Conservation (phyloP, 768 basidiomycete genomes). For the Tulasnella sp. region DNA sequence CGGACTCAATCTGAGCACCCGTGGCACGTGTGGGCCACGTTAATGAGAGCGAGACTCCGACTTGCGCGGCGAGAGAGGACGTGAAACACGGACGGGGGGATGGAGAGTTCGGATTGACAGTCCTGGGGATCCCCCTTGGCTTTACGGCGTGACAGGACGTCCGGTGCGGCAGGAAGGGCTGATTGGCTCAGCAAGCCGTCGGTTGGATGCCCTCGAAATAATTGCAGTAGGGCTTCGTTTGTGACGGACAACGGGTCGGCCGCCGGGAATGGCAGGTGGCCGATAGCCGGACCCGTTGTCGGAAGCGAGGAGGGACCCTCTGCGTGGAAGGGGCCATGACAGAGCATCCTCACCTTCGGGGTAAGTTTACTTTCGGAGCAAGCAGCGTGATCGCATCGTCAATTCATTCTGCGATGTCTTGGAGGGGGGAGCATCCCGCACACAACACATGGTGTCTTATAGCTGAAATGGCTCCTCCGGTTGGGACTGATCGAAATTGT, state of each 20-base stretch:
- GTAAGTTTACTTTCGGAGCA: neutral
- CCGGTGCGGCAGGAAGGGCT: neutral
- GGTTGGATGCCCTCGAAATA: neutral
- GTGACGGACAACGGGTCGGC: neutral
- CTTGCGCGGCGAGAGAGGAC: too few relatives aligned
- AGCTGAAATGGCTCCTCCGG: slow-evolving; percentile 1
- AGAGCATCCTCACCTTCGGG: neutral
- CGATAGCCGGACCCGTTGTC: neutral
- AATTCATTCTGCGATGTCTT: slow-evolving; percentile 8
- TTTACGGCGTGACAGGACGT: neutral
- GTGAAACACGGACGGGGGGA: neutral
- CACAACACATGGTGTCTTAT: neutral
- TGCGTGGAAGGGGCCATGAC: neutral
- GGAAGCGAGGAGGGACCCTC: slow-evolving; percentile 1
- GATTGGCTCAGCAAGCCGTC: neutral
- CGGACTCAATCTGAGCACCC: neutral
- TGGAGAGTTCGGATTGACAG: too few relatives aligned
- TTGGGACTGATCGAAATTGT: neutral
- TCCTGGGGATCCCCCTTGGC: neutral
- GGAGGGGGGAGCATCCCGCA: neutral
- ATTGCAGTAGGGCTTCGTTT: neutral
- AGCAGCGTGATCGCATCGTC: neutral
- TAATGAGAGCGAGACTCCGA: neutral
- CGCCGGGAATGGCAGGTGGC: neutral
- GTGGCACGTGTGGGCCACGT: neutral